phyloP scores from a whole-genome alignment of 2,329 filamentous ascomycete species.

The Ascochyta viciae-villosae region DNA sequence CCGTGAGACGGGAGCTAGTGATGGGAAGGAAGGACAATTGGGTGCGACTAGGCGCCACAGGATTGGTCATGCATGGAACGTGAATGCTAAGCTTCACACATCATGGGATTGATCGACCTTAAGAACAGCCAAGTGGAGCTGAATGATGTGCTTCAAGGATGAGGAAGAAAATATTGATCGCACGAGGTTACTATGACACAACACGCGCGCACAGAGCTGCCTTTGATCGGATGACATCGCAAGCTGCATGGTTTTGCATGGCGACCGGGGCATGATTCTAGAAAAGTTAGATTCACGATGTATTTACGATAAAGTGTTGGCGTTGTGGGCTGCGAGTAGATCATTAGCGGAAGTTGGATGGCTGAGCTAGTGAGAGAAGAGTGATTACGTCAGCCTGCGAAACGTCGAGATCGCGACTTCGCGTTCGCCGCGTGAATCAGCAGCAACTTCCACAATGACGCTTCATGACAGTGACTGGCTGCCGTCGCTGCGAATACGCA shows the following conservation, averaged over 20 bases:
- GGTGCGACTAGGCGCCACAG: not conserved
- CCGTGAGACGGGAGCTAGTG: slow-evolving; percentile 2
- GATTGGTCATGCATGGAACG: slow-evolving; percentile 3
- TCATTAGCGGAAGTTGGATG: not conserved
- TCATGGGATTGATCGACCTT: not conserved
- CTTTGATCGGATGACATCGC: not conserved
- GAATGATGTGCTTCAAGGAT: slow-evolving; percentile 12
- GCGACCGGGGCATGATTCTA: too few species aligned
- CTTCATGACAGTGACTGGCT: slow-evolving; percentile 12
- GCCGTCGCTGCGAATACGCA: slow-evolving; percentile 1
- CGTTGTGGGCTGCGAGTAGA: not conserved
- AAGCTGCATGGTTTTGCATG: not conserved
- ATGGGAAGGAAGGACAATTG: not conserved
- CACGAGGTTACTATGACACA: slow-evolving; percentile 10
- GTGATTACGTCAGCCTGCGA: slow-evolving; percentile 12
- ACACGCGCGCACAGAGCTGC: slow-evolving; percentile 3
- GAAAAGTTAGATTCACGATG: too few species aligned
- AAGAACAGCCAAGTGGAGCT: not conserved
- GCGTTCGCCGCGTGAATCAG: not conserved
- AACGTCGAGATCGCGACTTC: not conserved
- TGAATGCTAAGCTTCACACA: slow-evolving; percentile 18
- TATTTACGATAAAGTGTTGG: not conserved
- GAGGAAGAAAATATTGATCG: not conserved
- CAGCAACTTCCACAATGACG: slow-evolving; percentile 18
- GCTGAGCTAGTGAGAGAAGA: not conserved